phyloP scores from a whole-genome alignment of 2,329 filamentous ascomycete species.

The Verticillium longisporum region DNA sequence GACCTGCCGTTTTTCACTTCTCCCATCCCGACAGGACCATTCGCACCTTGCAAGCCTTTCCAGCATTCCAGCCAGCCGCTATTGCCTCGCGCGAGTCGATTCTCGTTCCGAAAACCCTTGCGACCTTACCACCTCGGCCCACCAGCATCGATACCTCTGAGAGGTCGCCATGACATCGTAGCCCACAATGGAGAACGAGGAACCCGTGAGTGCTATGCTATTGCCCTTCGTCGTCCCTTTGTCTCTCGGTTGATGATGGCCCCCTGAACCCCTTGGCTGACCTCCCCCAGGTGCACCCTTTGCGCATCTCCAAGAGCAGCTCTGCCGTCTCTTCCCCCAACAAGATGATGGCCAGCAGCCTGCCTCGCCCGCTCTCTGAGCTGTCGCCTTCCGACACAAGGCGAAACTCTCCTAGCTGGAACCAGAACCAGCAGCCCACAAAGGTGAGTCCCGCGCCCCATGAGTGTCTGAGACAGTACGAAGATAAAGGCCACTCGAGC shows the following conservation, averaged over 20 bases:
- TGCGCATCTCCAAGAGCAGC: slow-evolving; percentile 67
- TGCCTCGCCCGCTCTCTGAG: slow-evolving; percentile 76
- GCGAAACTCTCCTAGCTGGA: slow-evolving; percentile 89
- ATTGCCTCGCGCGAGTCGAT: background rate
- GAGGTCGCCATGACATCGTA: slow-evolving; percentile 1
- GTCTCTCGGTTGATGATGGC: background rate
- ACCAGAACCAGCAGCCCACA: slow-evolving; percentile 57
- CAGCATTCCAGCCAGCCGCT: background rate
- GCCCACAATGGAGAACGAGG: slow-evolving; percentile 11
- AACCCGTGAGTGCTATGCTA: slow-evolving; percentile 8
- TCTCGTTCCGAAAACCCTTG: background rate
- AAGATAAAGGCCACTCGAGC: slow-evolving; percentile 6
- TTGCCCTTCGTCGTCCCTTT: too few relatives aligned
- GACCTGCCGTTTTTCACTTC: background rate
- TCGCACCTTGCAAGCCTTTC: slow-evolving; percentile 4
- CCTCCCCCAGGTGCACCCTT: slow-evolving; percentile 58
- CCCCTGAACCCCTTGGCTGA: background rate
- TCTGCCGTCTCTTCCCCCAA: slow-evolving; percentile 44
- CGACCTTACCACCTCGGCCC: background rate
- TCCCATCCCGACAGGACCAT: slow-evolving; percentile 1
- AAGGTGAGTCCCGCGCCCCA: slow-evolving; percentile 48
- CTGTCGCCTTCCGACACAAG: slow-evolving; percentile 79
- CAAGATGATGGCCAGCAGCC: slow-evolving; percentile 53
- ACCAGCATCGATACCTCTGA: background rate
- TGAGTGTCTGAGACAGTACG: slow-evolving; percentile 13